Base-by-base conservation (phyloP, 2,329 filamentous ascomycete genomes). In the Penicillium griseofulvum region DNA sequence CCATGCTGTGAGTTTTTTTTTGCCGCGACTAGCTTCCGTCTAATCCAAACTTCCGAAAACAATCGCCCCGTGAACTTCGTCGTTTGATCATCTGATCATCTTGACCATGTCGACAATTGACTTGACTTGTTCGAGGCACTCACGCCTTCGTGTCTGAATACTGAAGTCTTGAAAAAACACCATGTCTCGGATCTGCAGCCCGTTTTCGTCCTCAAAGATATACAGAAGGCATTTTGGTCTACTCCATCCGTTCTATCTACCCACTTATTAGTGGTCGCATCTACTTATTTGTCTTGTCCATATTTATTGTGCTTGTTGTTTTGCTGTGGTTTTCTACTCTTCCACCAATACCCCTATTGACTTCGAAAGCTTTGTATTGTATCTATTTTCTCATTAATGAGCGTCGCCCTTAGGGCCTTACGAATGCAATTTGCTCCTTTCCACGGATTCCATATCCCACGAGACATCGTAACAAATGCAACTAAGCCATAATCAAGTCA, bases 331-430 rank as follows among this genome's bases (percentile, higher is more conserved):
- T 44, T 50, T 51, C 44, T 59, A 59, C 48, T 45, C 44, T 71
- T 67, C 65, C 64, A 55, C 58, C 66, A 72, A 72, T 72, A 72
- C 69, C 69, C 69, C 66, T 63, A 64, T 57, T 61, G 51, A 60
- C 52, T 54, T 56, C 42, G 31, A 52, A 56, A 62, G 60, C 59
- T 64, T 37, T 61, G 56, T 66, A 59, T 64, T 64, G 56, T 55
- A 58, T 66, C 59, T 69, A 69, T 58, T 63, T 68, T 68, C 58
- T 68, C 57, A 29, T 33, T 43, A 58, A 62, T 61, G 65, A 67
- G 59, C 58, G 43, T 57, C 59, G 55, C 56, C 60, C 31, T 56
- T 52, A 58, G 52, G 56, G 57, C 59, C 54, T 63, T 54, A 65
- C 56, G 63, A 65, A 60, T 62, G 55, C 53, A 59, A 44, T 42